phyloP scores from a whole-genome alignment of 2,329 filamentous ascomycete genomes.

The Aspergillus aculeatus region DNA sequence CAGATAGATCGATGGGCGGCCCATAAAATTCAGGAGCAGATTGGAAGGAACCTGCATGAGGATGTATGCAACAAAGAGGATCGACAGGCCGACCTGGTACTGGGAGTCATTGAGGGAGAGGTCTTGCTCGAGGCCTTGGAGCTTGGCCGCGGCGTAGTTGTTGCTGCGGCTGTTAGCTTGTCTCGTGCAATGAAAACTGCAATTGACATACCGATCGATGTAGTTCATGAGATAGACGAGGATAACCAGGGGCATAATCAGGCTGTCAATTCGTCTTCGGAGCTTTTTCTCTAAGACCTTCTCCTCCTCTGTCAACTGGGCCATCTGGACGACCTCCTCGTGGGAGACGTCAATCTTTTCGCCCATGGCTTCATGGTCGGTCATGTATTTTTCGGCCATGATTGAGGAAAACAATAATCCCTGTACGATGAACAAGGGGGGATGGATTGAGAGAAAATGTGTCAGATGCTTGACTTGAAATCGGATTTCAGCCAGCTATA shows the following conservation, averaged over 20 bases:
- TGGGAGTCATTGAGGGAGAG: conserved; percentile 35
- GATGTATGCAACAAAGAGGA: conserved; percentile 48
- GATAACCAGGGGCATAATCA: conserved; percentile 44
- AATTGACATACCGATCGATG: conserved; percentile 39
- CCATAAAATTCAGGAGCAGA: conserved; percentile 43
- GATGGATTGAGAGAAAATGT: background rate
- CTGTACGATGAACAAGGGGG: too few species aligned
- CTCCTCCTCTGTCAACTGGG: conserved; percentile 32
- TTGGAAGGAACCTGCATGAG: conserved; percentile 51
- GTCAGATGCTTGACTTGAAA: background rate
- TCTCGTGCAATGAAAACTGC: background rate
- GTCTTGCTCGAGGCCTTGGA: conserved; percentile 44
- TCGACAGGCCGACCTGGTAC: conserved; percentile 44
- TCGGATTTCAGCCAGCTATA: background rate
- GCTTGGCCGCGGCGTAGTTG: conserved; percentile 48
- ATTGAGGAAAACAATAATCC: background rate
- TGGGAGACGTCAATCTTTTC: conserved; percentile 20
- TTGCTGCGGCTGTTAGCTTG: conserved; percentile 31
- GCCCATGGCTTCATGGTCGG: conserved; percentile 16
- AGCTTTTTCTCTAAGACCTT: conserved; percentile 39
- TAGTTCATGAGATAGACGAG: conserved; percentile 47
- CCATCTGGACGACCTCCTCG: conserved; percentile 37
- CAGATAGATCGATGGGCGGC: conserved; percentile 45
- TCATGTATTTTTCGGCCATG: conserved; percentile 11
- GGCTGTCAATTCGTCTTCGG: conserved; percentile 36